Evolutionary conservation across 148 eudicot species (phyloP).

Genomic region (Rhododendron simsii): DNA sequence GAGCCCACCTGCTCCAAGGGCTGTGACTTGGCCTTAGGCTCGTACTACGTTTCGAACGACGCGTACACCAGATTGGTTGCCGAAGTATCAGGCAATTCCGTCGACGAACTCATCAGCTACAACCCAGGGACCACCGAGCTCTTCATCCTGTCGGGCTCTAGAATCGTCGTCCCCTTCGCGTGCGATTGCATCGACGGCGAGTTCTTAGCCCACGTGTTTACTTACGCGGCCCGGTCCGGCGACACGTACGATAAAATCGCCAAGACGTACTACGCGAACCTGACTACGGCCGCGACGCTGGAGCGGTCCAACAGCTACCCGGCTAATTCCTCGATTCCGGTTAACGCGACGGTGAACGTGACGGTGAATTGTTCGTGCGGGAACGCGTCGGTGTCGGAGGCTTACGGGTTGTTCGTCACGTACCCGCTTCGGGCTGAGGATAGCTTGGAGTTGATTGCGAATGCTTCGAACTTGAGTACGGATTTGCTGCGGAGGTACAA

Average conservation of each 20-base stretch:
- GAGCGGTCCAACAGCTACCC: conserved; percentile 35
- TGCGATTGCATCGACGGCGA: conserved; percentile 39
- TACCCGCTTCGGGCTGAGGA: conserved; percentile 54
- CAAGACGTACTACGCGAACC: conserved; percentile 32
- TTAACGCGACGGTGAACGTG: conserved; percentile 22
- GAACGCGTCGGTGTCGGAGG: conserved; percentile 38
- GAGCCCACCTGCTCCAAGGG: conserved; percentile 42
- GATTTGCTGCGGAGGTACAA: conserved; percentile 57
- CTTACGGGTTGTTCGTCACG: conserved; percentile 66
- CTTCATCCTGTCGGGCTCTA: conserved; percentile 10
- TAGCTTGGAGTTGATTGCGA: conserved; percentile 31
- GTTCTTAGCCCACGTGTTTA: conserved; percentile 46
- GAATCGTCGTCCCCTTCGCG: conserved; percentile 57
- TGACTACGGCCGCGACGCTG: conserved; percentile 46
- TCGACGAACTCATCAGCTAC: conserved; percentile 24
- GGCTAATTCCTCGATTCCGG: conserved; percentile 6
- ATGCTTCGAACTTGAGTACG: conserved; percentile 21
- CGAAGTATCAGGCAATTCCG: not conserved
- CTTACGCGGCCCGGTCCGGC: conserved; percentile 22
- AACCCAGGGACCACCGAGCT: conserved; percentile 25
- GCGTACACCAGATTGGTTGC: conserved; percentile 25
- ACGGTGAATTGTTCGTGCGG: conserved; percentile 73
- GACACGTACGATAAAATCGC: conserved; percentile 47
- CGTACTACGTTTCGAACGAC: conserved; percentile 39
- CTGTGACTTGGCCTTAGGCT: conserved; percentile 58